phyloP scores from a whole-genome alignment of 2,329 filamentous ascomycete genomes.

The Botrytis tulipae region DNA sequence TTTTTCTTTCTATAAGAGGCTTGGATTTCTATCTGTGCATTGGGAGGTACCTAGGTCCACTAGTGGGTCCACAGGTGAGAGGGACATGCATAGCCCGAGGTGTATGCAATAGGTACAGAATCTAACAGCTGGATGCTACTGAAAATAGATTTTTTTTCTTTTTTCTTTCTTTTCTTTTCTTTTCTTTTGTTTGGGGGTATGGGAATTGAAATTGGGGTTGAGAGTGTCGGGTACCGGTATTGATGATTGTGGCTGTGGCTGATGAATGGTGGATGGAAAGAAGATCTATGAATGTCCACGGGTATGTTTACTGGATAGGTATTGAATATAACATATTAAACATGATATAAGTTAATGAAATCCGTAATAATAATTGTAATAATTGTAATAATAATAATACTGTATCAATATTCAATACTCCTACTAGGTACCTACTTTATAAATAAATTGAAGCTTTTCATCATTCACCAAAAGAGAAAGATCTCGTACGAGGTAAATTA shows the following conservation, averaged over 20 bases:
- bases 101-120: background rate
- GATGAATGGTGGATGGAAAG: background rate
- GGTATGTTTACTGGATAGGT: no score
- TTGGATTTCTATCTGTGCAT: no score
- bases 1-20: background rate
- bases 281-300: no score
- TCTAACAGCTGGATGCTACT: background rate
- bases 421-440: no score
- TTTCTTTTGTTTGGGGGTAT: background rate
- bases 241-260: background rate
- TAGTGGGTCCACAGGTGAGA: background rate
- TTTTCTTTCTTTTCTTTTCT: background rate
- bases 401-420: no score
- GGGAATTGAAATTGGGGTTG: background rate
- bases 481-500: background rate
- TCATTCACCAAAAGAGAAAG: background rate
- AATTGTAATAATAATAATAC: background rate
- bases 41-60: background rate
- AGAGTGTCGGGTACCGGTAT: no score
- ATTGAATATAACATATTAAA: no score
- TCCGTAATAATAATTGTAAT: background rate
- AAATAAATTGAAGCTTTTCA: no score
- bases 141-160: background rate
- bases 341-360: background rate
- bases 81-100: background rate